Conservation (phyloP, 805 yeast species). For the Yarrowia deformans region DNA sequence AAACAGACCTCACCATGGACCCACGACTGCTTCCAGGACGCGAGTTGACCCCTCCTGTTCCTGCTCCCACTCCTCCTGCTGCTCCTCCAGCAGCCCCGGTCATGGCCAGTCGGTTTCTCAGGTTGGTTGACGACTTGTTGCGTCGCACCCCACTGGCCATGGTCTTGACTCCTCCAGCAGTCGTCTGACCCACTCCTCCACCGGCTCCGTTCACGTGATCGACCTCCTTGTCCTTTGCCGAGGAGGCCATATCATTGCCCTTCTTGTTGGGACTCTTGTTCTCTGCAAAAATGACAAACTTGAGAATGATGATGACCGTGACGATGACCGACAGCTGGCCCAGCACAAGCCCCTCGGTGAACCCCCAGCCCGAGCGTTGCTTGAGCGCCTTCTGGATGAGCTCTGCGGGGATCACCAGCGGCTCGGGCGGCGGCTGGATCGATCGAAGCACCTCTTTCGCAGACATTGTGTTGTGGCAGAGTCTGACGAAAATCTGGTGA, state of each 20-base stretch:
- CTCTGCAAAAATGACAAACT: slow-evolving; percentile 38
- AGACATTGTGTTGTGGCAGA: background rate
- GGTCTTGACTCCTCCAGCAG: slow-evolving; percentile 2
- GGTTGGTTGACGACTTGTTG: slow-evolving; percentile 24
- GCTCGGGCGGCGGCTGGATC: slow-evolving; percentile 30
- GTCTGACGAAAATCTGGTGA: background rate
- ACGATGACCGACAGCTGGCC: slow-evolving; percentile 34
- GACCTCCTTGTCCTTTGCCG: slow-evolving; percentile 25
- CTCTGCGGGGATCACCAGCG: slow-evolving; percentile 29
- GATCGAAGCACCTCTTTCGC: slow-evolving; percentile 10
- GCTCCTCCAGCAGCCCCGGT: slow-evolving; percentile 7
- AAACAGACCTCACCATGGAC: slow-evolving; percentile 2
- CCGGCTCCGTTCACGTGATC: background rate
- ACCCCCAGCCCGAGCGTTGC: slow-evolving; percentile 36
- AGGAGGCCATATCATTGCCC: background rate
- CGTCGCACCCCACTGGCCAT: background rate
- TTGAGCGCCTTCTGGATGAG: slow-evolving; percentile 17
- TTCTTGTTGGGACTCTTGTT: slow-evolving; percentile 31
- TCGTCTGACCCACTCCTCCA: background rate
- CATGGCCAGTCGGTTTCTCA: slow-evolving; percentile 26
- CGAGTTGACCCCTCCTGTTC: background rate
- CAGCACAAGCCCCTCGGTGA: slow-evolving; percentile 33
- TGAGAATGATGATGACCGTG: slow-evolving; percentile 33
- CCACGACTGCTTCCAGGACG: slow-evolving; percentile 27
- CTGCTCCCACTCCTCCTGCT: too few relatives aligned